Evolutionary conservation across 2,329 filamentous ascomycete genomes (phyloP), one percentile per base, ranked within the genome.

Genomic region (Exophiala viscosa): DNA sequence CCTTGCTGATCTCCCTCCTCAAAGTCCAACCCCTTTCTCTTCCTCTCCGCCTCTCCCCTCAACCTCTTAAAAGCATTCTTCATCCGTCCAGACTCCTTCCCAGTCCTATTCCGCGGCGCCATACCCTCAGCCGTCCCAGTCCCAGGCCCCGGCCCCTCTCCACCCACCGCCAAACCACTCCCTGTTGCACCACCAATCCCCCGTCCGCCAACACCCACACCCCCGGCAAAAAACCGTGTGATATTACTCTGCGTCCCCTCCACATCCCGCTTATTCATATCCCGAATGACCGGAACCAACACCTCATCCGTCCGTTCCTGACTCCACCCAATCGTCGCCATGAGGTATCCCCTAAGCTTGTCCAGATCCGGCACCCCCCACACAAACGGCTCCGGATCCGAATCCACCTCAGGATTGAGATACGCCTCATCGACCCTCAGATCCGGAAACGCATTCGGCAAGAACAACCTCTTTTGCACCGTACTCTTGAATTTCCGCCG

Each of bases 201-300:
- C 34, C 74, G 80, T 10, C 65, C 72, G 47, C 88, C 87, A 0
- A 78, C 79, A 0, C 88, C 88, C 0, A 90, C 84, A 3, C 75
- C 72, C 0, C 92, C 92, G 10, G 83, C 82, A 67, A 97, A 96
- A 69, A 85, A 99, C 18, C 85, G 79, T n/a, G 93, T 99, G 60
- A 99, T 96, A 62, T 99, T 99, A 53, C 84, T 85, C 75, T 99
- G 93, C 14, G 92, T 97, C 5, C 93, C 93, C 72, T 97, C 93
- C 23, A 83, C 78, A 60, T 89, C 87, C 35, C 93, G 80, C 3
- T 83, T 82, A 67, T 97, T 97, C 88, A 99, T 95, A 65, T 99
- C 93, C 51, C 85, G 81, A 58, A 99, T 93, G 1, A 99, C 95
- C 0, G 93, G 93, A 1, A 99, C 89, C 1, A 99, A 80, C 2